phyloP scores from a whole-genome alignment of 306 rosid species.

The Corylus heterophylla region DNA sequence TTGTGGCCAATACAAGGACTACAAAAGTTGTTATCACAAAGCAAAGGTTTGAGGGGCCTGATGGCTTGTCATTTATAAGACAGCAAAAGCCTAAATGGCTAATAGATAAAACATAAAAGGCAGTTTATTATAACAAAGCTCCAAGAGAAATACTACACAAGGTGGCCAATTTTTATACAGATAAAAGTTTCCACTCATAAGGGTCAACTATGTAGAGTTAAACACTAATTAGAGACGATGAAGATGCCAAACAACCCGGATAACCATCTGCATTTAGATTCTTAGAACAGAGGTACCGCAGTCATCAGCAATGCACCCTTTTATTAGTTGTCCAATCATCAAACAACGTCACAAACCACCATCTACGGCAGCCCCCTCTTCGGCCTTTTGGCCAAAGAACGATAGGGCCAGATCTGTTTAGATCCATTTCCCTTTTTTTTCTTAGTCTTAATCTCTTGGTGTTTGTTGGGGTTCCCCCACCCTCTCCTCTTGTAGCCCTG shows the following conservation, averaged over 20 bases:
- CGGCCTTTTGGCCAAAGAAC: no score
- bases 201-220: neutral
- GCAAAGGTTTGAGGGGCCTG: neutral
- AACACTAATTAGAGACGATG: neutral
- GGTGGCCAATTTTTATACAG: neutral
- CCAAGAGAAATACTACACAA: neutral
- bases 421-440: no score
- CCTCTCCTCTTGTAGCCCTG: no score
- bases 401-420: no score
- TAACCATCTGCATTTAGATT: no score
- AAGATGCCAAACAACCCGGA: neutral
- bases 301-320: no score
- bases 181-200: neutral
- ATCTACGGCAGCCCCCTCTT: no score
- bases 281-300: no score
- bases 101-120: neutral
- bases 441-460: no score
- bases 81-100: neutral
- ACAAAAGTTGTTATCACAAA: neutral
- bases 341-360: no score
- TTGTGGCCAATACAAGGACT: constrained; percentile 6
- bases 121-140: neutral
- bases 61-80: neutral
- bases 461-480: no score
- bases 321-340: no score